These are phyloP conservation scores for Sporothrix protearum DNA, from an alignment of 2,329 filamentous ascomycete genomes.

Conservation along the genomic window DNA sequence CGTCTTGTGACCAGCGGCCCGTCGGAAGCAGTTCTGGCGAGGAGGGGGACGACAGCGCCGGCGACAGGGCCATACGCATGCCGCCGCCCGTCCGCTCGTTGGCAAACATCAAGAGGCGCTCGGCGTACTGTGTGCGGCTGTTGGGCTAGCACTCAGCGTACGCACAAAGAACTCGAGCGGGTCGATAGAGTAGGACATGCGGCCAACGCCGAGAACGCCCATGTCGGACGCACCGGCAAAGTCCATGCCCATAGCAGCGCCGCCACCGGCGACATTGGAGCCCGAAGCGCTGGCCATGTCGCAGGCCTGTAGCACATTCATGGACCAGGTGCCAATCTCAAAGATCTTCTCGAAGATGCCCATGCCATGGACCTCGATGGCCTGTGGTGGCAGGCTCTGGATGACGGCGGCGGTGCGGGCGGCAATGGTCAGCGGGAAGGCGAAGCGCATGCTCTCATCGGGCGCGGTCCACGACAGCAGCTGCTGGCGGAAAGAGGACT, in stretches of 20 bases:
- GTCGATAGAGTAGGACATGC: constrained; percentile 38
- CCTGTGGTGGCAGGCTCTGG: constrained; percentile 40
- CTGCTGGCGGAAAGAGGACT: constrained; percentile 63
- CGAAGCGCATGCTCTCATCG: constrained; percentile 59
- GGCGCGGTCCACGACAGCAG: constrained; percentile 57
- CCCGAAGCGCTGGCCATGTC: constrained; percentile 31
- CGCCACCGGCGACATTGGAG: constrained; percentile 26
- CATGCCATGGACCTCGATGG: constrained; percentile 48
- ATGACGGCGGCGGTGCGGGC: constrained; percentile 51
- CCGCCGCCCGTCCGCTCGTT: constrained; percentile 40
- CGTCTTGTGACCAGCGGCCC: constrained; percentile 3
- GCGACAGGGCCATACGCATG: constrained; percentile 35
- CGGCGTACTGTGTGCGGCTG: constrained; percentile 43
- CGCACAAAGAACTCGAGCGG: constrained; percentile 45
- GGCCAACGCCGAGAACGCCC: constrained; percentile 35
- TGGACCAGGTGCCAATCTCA: constrained; percentile 45
- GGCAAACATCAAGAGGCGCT: constrained; percentile 42
- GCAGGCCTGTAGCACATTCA: constrained; percentile 43
- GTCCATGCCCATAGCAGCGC: constrained; percentile 33
- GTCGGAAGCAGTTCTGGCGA: constrained; percentile 21
- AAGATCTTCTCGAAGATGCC: constrained; percentile 51
- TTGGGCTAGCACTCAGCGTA: constrained; percentile 45
- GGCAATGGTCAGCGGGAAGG: constrained; percentile 60
- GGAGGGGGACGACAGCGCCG: constrained; percentile 30
- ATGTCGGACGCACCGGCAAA: constrained; percentile 34